A percentile compares a stretch with the other conserved stretches of the same genome.
Conservation (phyloP, 192 early-diverging fungal species). For the Backusella parvicylindrica region DNA sequence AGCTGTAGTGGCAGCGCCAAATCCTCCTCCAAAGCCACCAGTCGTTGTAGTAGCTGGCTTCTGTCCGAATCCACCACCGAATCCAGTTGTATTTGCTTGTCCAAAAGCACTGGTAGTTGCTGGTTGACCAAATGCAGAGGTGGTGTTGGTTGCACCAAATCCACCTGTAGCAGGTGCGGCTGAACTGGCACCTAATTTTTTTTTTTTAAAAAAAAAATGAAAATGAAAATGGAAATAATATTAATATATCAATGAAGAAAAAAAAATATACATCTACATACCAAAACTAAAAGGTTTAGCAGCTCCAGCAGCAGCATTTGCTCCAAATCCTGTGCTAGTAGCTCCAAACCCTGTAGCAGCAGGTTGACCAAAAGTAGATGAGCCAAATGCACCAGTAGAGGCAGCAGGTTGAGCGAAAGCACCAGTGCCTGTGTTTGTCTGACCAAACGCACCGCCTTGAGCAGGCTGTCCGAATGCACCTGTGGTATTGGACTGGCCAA, state of each 20-base stretch:
- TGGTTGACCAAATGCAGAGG: constrained; percentile 30
- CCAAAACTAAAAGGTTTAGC: constrained; percentile 34
- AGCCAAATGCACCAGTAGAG: constrained; percentile 26
- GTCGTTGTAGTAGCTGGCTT: constrained; percentile 15
- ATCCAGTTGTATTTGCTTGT: constrained; percentile 14
- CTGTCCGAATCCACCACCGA: constrained; percentile 3
- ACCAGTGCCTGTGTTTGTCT: constrained; percentile 20
- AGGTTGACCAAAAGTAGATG: constrained; percentile 3
- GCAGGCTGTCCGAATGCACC: background rate
- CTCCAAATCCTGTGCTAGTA: constrained; percentile 18
- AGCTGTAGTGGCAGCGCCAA: constrained; percentile 3
- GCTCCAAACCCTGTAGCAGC: constrained; percentile 1
- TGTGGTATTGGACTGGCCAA: constrained; percentile 20
- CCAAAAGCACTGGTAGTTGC: constrained; percentile 21
- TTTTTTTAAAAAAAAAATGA: constrained; percentile 43
- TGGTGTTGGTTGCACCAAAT: constrained; percentile 39
- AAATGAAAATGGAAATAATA: too few species aligned
- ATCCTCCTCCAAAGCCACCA: constrained; percentile 20
- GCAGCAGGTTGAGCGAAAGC: constrained; percentile 25
- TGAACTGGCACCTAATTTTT: constrained; percentile 32
- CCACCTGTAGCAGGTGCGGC: constrained; percentile 21
- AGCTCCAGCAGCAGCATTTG: constrained; percentile 31
- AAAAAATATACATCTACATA: constrained; percentile 30
- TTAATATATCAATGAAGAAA: background rate
- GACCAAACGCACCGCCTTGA: constrained; percentile 21